Evolutionary conservation across 139 green algal species (phyloP).

Genomic region (Deuterostichococcus epilithicus): DNA sequence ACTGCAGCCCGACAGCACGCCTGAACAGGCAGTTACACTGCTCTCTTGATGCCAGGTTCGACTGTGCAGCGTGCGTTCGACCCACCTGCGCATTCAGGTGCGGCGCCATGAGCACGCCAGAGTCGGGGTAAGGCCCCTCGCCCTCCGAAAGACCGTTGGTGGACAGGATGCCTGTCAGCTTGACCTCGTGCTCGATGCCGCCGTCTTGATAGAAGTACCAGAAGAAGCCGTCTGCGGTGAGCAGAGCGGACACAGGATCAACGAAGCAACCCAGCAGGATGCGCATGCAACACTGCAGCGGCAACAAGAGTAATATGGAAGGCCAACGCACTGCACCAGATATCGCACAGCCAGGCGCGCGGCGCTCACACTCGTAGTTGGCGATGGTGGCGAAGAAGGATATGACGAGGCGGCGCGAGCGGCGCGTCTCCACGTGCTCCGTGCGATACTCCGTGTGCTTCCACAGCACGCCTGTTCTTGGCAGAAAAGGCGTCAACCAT

Average conservation of each 20-base stretch:
- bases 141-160: conserved; percentile 33
- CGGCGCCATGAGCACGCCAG: conserved; percentile 63
- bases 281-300: too few species aligned
- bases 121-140: conserved; percentile 31
- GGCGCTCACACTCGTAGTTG: conserved; percentile 72
- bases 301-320: too few species aligned
- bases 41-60: too few species aligned
- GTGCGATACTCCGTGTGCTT: conserved; percentile 82
- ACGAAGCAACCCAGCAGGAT: not conserved
- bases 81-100: conserved; percentile 54
- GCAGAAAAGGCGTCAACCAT: too few species aligned
- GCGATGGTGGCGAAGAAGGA: conserved; percentile 66
- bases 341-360: too few species aligned
- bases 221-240: conserved; percentile 44
- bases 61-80: too few species aligned
- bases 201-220: conserved; percentile 80
- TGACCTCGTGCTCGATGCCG: conserved; percentile 73
- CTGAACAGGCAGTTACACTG: conserved; percentile 7
- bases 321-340: too few species aligned
- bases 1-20: not conserved
- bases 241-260: not conserved
- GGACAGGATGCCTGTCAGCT: conserved; percentile 84
- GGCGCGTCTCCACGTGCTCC: conserved; percentile 40
- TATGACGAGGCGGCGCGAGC: conserved; percentile 69
- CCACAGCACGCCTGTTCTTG: conserved; percentile 76